Evolutionary conservation across 2,329 filamentous ascomycete genomes (phyloP), one percentile per base, ranked within the genome.

Genomic region (Diaporthe sp.): DNA sequence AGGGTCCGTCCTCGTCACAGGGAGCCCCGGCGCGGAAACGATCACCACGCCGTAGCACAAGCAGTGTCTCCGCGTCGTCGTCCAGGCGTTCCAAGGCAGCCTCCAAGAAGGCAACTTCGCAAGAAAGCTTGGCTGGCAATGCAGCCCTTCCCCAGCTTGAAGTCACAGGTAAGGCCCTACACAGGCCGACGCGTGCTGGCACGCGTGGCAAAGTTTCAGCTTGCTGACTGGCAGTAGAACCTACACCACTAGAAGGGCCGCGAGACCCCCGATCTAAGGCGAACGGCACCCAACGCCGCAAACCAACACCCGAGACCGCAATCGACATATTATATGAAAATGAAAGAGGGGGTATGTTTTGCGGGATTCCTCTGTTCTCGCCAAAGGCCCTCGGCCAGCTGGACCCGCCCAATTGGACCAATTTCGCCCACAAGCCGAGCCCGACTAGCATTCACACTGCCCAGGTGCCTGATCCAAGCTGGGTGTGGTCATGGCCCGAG

Each of bases 251-350:
- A n/a, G 61, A 47, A 28, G n/a, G 71, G 22, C 60, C 76, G 38
- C 57, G 38, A 17, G 30, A 3, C 2, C 50, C 33, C 28, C 40
- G 28, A 40, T 15, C 61, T 10, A 38, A 30, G 3, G 19, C 30
- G 7, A 74, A 64, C 13, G 60, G 47, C 35, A 33, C 28, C 13
- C 45, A 40, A 15, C 60, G 68, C 54, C 50, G 80, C 80, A 52
- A 78, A 79, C 58, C 40, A n/a, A 64, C 67, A 17, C 84, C 80
- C 76, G 88, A 85, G 81, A 86, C 87, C 3, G 92, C 90, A 38
- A 91, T 98, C 76, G 97, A 99, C 77, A 90, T 98, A 7, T 87
- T 99, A 0, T 98, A 97, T 83, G 97, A 99, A 83, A 99, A 99
- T 81, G 94, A 99, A 85, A 91, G 97, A 74, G 97, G 97, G 15